phyloP scores from a whole-genome alignment of 208 protist genomes.

The Porcisia deanei region DNA sequence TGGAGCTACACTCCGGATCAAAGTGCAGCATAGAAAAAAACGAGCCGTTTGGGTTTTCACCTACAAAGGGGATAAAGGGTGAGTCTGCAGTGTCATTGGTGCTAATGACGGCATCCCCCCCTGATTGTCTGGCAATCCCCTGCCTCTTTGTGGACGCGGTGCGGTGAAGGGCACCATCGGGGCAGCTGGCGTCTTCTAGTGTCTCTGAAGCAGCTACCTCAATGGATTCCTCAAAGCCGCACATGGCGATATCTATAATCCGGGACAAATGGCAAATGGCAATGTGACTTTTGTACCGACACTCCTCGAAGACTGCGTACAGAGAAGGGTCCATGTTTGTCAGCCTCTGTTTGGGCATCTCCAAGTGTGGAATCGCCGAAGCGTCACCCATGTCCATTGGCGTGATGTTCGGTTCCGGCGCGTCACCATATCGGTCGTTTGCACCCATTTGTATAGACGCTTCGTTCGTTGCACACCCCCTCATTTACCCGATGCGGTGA shows the following conservation, averaged over 20 bases:
- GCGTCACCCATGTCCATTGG: neutral
- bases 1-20: constrained; percentile 8
- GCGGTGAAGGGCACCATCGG: neutral
- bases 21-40: constrained; percentile 6
- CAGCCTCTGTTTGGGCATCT: neutral
- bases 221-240: constrained; percentile 7
- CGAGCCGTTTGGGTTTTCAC: neutral
- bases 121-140: neutral
- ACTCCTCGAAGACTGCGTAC: constrained; percentile 24
- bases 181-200: neutral
- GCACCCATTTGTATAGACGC: neutral
- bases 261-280: constrained; percentile 1
- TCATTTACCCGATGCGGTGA: neutral
- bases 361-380: neutral
- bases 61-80: constrained; percentile 12
- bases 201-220: neutral
- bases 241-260: constrained; percentile 13
- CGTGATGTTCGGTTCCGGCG: neutral
- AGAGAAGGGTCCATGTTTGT: constrained; percentile 7
- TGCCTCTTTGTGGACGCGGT: neutral
- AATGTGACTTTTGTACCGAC: constrained; percentile 16
- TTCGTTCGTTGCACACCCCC: neutral
- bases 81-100: neutral
- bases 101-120: neutral
- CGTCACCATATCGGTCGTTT: neutral